Evolutionary conservation across 2,329 filamentous ascomycete genomes (phyloP).

Genomic region (Aspergillus bombycis): DNA sequence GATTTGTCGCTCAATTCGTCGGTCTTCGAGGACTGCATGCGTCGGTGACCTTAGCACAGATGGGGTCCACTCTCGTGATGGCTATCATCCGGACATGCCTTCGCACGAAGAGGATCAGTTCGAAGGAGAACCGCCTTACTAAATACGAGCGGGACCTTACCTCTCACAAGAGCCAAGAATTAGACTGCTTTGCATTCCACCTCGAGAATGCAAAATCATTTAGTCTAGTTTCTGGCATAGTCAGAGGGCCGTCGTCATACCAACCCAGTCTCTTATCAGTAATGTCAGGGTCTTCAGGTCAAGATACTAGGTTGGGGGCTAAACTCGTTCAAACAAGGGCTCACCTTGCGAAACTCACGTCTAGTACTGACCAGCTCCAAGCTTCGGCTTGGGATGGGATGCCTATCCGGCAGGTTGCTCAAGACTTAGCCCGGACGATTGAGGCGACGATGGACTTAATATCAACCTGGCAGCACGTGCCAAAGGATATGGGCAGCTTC

Average conservation of each 20-base stretch:
- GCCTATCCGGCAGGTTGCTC: conserved; percentile 30
- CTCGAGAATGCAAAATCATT: conserved; percentile 31
- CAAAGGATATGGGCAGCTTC: conserved; percentile 19
- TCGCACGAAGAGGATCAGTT: conserved; percentile 34
- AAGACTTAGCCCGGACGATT: conserved; percentile 26
- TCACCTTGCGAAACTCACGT: conserved; percentile 28
- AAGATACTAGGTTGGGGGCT: background rate
- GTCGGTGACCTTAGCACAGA: conserved; percentile 39
- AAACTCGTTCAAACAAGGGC: conserved; percentile 27
- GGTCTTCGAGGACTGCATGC: conserved; percentile 42
- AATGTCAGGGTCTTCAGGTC: conserved; percentile 5
- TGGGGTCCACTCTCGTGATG: conserved; percentile 43
- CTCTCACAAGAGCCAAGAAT: conserved; percentile 33
- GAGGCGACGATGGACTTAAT: conserved; percentile 34
- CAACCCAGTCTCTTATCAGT: conserved; percentile 15
- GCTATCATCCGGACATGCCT: conserved; percentile 38
- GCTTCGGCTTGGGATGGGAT: conserved; percentile 30
- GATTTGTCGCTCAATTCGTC: conserved; percentile 44
- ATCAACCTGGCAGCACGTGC: conserved; percentile 24
- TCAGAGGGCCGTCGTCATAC: conserved; percentile 7
- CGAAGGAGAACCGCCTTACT: conserved; percentile 31
- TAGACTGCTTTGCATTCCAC: conserved; percentile 37
- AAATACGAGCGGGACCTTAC: conserved; percentile 23
- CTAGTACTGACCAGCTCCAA: conserved; percentile 1
- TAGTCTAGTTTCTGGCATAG: conserved; percentile 13